phyloP scores from a whole-genome alignment of 257 asterid genomes.

The Solanum commersonii region DNA sequence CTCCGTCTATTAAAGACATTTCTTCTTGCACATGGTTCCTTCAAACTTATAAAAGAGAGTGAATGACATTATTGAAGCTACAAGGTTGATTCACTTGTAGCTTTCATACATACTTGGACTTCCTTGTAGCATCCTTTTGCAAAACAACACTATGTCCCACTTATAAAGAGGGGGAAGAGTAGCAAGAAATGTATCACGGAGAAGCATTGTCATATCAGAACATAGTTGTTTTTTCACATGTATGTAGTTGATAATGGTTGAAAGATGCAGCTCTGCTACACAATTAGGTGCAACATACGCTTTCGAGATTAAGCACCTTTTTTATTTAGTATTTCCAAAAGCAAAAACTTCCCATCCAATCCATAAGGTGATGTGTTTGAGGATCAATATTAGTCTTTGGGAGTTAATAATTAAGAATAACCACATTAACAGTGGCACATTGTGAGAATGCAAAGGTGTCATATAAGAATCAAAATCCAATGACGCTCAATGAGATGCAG shows the following conservation, averaged over 20 bases:
- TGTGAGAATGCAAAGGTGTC: not conserved
- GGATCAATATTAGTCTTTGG: not conserved
- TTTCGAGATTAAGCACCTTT: not conserved
- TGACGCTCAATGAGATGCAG: not conserved
- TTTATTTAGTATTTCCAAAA: not conserved
- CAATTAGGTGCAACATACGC: not conserved
- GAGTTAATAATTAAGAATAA: not conserved
- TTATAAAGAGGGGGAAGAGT: not conserved
- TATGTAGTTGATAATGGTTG: not conserved
- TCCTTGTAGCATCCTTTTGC: not conserved
- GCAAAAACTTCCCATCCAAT: not conserved
- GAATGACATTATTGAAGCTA: not conserved
- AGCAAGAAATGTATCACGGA: not conserved
- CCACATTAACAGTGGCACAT: not conserved
- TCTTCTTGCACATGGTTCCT: not conserved
- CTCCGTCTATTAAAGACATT: not conserved
- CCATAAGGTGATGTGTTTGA: not conserved
- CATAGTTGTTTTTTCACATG: not conserved
- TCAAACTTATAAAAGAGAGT: not conserved
- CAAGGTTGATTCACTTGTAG: not conserved
- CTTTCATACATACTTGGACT: not conserved
- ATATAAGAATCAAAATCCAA: not conserved
- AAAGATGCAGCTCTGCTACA: not conserved
- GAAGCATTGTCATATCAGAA: not conserved
- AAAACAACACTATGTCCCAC: not conserved